Conservation (phyloP, 2,329 filamentous ascomycete genomes). For the Trichoderma hamatum region DNA sequence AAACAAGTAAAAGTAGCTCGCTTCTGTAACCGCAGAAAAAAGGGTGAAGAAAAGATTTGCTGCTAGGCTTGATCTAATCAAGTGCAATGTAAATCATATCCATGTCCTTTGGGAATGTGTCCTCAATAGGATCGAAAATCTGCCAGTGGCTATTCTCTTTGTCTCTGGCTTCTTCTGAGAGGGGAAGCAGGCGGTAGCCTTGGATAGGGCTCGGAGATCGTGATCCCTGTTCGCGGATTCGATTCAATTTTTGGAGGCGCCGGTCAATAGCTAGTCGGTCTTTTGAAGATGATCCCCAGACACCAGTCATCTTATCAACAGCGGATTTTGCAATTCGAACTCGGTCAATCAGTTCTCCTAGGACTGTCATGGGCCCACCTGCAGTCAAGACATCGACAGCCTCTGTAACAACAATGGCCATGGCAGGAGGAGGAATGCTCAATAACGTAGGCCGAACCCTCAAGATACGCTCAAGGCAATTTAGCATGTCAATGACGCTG, state of each 20-base stretch:
- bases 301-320: slow-evolving; percentile 57
- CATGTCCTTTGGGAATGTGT: slow-evolving; percentile 43
- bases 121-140: slow-evolving; percentile 42
- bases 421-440: slow-evolving; percentile 60
- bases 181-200: slow-evolving; percentile 39
- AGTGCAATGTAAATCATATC: slow-evolving; percentile 42
- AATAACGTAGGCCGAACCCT: slow-evolving; percentile 38
- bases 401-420: slow-evolving; percentile 63
- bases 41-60: background rate
- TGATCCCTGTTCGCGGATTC: slow-evolving; percentile 40
- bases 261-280: slow-evolving; percentile 53
- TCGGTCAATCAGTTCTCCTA: slow-evolving; percentile 56
- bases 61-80: slow-evolving; percentile 31
- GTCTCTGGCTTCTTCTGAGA: slow-evolving; percentile 35
- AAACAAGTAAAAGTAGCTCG: background rate
- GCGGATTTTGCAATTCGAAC: slow-evolving; percentile 57
- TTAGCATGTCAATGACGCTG: slow-evolving; percentile 53
- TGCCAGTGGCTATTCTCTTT: slow-evolving; percentile 41
- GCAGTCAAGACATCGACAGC: slow-evolving; percentile 69
- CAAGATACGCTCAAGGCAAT: slow-evolving; percentile 45
- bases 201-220: slow-evolving; percentile 35
- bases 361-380: slow-evolving; percentile 54
- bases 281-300: slow-evolving; percentile 62
- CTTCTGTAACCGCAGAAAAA: background rate
- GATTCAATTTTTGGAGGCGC: slow-evolving; percentile 41